Conservation (phyloP, 345 rosid genomes). For the Pistacia integerrima region DNA sequence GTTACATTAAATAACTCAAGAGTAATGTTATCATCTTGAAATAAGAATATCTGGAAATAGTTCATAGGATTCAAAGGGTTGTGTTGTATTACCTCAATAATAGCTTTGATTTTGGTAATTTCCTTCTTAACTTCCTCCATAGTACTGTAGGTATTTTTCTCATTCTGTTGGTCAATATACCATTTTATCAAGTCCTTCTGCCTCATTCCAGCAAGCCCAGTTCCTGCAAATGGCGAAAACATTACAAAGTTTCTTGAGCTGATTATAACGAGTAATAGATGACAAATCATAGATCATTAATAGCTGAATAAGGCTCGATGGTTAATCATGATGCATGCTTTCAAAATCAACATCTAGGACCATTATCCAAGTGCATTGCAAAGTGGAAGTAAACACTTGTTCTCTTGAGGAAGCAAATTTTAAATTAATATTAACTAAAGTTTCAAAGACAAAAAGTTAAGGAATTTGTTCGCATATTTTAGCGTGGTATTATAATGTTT, state of each 20-base stretch:
- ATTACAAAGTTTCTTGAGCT: background rate
- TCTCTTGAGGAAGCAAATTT: no score
- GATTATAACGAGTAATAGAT: no score
- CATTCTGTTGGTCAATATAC: slow-evolving; percentile 88
- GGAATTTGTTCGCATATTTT: background rate
- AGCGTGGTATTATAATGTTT: background rate
- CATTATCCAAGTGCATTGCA: background rate
- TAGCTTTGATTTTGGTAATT: slow-evolving; percentile 64
- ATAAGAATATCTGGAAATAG: background rate
- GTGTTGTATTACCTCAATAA: slow-evolving; percentile 69
- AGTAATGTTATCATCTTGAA: background rate
- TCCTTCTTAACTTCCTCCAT: slow-evolving; percentile 71
- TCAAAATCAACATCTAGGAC: background rate
- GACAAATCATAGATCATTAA: background rate
- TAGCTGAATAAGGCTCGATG: background rate
- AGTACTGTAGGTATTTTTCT: slow-evolving; percentile 74
- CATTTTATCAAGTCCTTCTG: slow-evolving; percentile 82
- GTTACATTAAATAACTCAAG: background rate
- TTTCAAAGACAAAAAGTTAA: background rate
- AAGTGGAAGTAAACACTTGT: background rate
- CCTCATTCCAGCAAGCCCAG: slow-evolving; percentile 80
- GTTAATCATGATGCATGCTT: background rate
- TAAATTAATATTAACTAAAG: background rate
- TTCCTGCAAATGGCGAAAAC: slow-evolving; percentile 40
- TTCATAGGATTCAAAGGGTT: background rate